Evolutionary conservation across 768 basidiomycete genomes (phyloP).

Genomic region (Rhodotorula toruloides): DNA sequence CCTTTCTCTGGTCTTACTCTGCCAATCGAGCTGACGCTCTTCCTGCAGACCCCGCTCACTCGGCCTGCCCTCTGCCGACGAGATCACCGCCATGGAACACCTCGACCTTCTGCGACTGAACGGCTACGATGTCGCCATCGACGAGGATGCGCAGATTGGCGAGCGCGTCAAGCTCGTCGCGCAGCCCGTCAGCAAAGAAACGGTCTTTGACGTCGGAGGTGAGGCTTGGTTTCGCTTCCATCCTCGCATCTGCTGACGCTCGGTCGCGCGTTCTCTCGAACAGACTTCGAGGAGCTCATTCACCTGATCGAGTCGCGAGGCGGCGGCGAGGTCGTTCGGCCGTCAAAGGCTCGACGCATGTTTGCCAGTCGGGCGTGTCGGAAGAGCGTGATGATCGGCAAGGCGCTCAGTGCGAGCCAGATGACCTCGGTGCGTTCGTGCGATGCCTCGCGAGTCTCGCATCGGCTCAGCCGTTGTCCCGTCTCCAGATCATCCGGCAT

Average conservation of each 20-base stretch:
- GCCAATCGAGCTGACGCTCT: not conserved
- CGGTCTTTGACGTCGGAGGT: slow-evolving; percentile 85
- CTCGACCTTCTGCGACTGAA: slow-evolving; percentile 74
- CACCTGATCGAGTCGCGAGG: slow-evolving; percentile 75
- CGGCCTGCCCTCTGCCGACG: slow-evolving; percentile 83
- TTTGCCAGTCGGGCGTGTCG: slow-evolving; percentile 94
- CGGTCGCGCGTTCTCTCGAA: not conserved
- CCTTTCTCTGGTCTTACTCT: not conserved
- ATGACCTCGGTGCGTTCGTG: slow-evolving; percentile 57
- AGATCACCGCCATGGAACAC: slow-evolving; percentile 80
- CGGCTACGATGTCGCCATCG: slow-evolving; percentile 75
- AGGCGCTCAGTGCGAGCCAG: slow-evolving; percentile 65
- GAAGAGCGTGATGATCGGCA: slow-evolving; percentile 84
- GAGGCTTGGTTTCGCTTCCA: slow-evolving; percentile 14
- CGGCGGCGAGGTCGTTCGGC: slow-evolving; percentile 75
- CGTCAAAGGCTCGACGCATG: slow-evolving; percentile 88
- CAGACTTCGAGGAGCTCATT: slow-evolving; percentile 89
- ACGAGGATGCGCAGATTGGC: slow-evolving; percentile 53
- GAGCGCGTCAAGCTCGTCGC: slow-evolving; percentile 63
- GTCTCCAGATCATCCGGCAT: slow-evolving; percentile 44
- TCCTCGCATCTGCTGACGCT: slow-evolving; percentile 19
- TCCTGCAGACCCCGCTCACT: slow-evolving; percentile 62
- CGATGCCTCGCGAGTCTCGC: not conserved
- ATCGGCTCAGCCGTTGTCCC: not conserved
- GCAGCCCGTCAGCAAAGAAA: slow-evolving; percentile 86